Conservation (phyloP, 2,329 filamentous ascomycete genomes). For the Emmonsiellopsis sp. region DNA sequence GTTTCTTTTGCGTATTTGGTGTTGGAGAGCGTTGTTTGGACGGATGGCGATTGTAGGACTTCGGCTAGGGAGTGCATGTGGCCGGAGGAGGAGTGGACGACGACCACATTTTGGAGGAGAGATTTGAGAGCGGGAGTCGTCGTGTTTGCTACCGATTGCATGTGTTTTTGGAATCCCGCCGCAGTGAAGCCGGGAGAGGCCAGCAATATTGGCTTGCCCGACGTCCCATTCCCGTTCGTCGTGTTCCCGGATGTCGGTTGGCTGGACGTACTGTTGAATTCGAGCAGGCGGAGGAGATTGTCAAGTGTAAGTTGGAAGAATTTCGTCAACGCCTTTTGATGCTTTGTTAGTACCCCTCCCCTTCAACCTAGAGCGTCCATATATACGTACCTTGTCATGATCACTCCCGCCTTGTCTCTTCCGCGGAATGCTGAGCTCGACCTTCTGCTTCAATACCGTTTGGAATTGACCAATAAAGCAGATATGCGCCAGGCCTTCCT, state of each 20-base stretch:
- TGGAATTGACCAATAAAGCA: conserved; percentile 42
- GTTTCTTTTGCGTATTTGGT: conserved; percentile 84
- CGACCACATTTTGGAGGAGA: conserved; percentile 48
- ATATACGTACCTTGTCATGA: conserved; percentile 35
- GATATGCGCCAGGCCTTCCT: conserved; percentile 54
- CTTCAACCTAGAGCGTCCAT: background rate
- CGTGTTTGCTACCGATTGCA: conserved; percentile 50
- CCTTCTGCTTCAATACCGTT: conserved; percentile 39
- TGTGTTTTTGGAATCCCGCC: conserved; percentile 66
- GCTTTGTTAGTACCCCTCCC: background rate
- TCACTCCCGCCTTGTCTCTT: conserved; percentile 39
- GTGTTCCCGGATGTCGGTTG: conserved; percentile 37
- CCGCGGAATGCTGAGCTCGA: conserved; percentile 38
- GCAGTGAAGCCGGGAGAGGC: conserved; percentile 87
- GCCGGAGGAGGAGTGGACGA: conserved; percentile 77
- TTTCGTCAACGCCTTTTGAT: conserved; percentile 51
- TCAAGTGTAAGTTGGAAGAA: conserved; percentile 73
- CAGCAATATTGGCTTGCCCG: conserved; percentile 57
- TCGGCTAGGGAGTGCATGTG: conserved; percentile 83
- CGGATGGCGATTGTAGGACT: conserved; percentile 70
- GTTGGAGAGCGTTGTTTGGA: conserved; percentile 67
- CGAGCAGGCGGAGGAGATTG: conserved; percentile 67
- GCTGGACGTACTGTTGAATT: conserved; percentile 47
- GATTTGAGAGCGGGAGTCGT: conserved; percentile 58
- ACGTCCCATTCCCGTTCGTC: conserved; percentile 30